Evolutionary conservation across 306 rosid species (phyloP), one percentile per base, ranked within the genome.

Genomic region (Acacia acuminata): DNA sequence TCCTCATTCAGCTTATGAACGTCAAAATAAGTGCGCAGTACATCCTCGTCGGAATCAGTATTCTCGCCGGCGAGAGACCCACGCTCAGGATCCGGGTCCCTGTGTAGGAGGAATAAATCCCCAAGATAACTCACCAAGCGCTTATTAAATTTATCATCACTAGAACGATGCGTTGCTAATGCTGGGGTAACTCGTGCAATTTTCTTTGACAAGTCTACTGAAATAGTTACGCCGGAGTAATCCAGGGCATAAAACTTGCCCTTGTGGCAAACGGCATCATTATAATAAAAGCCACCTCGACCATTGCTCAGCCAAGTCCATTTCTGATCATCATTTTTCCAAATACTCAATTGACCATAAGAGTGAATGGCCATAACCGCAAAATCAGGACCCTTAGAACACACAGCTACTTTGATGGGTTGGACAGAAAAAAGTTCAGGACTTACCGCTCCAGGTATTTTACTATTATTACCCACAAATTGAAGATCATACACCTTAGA

Each of bases 191-290:
- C 71, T 64, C 40, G 13, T 14, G 50, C 8, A 19, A 22, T 16
- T 4, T 61, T 61, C 58, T 42, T 5, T 15, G 42, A 42, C 27
- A n/a, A 0, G 20, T 77, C 72, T 0, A 77, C 27, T 2, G 71
- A 25, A 4, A 77, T 43, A 27, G 73, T 44, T 42, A 16, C 44
- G 7, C 80, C 45, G 5, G 19, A 43, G 3, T 2, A 2, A 11
- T 77, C 72, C 27, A 44, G 61, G 16, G 61, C 73, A 27, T 77
- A 77, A 13, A 77, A 77, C 42, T 43, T 63, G 10, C 73, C 80
- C 0, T 63, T 17, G 20, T 10, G 73, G 60, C 14, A 72, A 47
- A 48, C 24, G 25, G 27, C 60, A 47, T 47, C 60, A 25, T 3
- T 14, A 72, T 25, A 30, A 72, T 0, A 7, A 5, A 15, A 3